Conservation (phyloP, 106 monocot genomes). For the Triglochin maritima region DNA sequence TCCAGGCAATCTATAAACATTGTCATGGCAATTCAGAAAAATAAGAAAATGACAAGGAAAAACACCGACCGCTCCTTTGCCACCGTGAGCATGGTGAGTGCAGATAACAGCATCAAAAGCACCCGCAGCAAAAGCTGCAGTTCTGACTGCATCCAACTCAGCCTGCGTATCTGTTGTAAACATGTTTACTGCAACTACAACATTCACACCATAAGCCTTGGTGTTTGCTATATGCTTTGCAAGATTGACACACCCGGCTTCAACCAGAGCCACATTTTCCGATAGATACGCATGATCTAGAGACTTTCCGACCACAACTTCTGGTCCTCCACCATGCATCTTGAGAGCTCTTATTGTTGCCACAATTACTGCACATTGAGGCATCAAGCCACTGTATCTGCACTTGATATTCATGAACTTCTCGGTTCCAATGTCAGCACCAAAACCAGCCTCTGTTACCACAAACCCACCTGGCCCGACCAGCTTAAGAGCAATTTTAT, state of each 20-base stretch:
- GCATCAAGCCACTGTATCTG: slow-evolving; percentile 67
- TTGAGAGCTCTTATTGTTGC: slow-evolving; percentile 91
- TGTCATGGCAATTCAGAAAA: too few relatives aligned
- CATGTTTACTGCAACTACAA: slow-evolving; percentile 91
- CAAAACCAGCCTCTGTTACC: slow-evolving; percentile 95
- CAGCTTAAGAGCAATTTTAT: slow-evolving; percentile 89
- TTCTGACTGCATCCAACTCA: slow-evolving; percentile 75
- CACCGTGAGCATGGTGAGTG: slow-evolving; percentile 94
- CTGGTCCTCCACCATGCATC: slow-evolving; percentile 99
- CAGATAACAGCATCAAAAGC: slow-evolving; percentile 97
- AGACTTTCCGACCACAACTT: slow-evolving; percentile 89
- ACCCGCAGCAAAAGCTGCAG: slow-evolving; percentile 70
- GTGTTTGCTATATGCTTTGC: slow-evolving; percentile 65
- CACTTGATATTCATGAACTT: slow-evolving; percentile 99
- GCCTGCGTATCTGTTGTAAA: slow-evolving; percentile 87
- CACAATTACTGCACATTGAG: slow-evolving; percentile 87
- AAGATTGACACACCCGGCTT: slow-evolving; percentile 90
- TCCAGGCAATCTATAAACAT: too few relatives aligned
- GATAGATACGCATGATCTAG: slow-evolving; percentile 71
- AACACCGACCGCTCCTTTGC: slow-evolving; percentile 82
- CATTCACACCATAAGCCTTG: slow-evolving; percentile 86
- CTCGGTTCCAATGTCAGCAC: slow-evolving; percentile 94
- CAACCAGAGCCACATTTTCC: slow-evolving; percentile 79
- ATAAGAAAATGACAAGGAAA: too few relatives aligned
- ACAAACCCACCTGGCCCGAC: slow-evolving; percentile 92